Conservation (phyloP, 768 basidiomycete genomes). For the Hypsizygus marmoreus region DNA sequence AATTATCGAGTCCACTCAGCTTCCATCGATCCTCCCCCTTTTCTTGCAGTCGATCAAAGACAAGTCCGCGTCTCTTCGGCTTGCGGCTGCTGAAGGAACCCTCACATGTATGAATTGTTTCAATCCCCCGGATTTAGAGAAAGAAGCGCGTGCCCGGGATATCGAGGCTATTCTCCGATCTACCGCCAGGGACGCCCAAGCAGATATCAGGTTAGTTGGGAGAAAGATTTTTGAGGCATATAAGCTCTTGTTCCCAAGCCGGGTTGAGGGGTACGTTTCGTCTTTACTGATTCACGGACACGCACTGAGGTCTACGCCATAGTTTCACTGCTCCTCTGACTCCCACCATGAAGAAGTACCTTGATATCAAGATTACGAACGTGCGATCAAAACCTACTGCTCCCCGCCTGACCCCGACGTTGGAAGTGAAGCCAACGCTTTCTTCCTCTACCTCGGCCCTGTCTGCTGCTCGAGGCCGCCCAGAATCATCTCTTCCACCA, state of each 20-base stretch:
- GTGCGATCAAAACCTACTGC: conserved; percentile 19
- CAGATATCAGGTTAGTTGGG: conserved; percentile 71
- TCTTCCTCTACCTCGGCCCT: conserved; percentile 26
- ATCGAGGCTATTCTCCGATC: conserved; percentile 70
- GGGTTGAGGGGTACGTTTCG: conserved; percentile 60
- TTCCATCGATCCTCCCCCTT: conserved; percentile 62
- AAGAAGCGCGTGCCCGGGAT: conserved; percentile 60
- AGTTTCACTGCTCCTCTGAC: conserved; percentile 78
- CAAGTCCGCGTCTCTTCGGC: conserved; percentile 65
- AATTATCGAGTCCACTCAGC: conserved; percentile 69
- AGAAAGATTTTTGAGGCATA: conserved; percentile 79
- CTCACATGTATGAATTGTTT: conserved; percentile 70
- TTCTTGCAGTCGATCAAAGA: conserved; percentile 63
- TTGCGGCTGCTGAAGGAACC: conserved; percentile 66
- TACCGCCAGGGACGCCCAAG: conserved; percentile 72
- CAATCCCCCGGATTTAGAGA: conserved; percentile 80
- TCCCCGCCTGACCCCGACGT: conserved; percentile 11
- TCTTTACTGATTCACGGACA: conserved; percentile 2
- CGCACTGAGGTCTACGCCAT: background rate
- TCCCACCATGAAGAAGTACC: conserved; percentile 76
- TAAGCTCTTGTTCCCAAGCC: conserved; percentile 63
- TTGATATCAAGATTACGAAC: conserved; percentile 46
- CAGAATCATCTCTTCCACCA: conserved; percentile 6
- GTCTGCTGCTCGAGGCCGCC: conserved; percentile 20
- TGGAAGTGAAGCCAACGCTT: conserved; percentile 12